Percentiles rank a stretch among this genome's conserved stretches.
Evolutionary conservation across 1,284 basidiomycete genomes (phyloP).

Genomic region (Marasmius oreades): DNA sequence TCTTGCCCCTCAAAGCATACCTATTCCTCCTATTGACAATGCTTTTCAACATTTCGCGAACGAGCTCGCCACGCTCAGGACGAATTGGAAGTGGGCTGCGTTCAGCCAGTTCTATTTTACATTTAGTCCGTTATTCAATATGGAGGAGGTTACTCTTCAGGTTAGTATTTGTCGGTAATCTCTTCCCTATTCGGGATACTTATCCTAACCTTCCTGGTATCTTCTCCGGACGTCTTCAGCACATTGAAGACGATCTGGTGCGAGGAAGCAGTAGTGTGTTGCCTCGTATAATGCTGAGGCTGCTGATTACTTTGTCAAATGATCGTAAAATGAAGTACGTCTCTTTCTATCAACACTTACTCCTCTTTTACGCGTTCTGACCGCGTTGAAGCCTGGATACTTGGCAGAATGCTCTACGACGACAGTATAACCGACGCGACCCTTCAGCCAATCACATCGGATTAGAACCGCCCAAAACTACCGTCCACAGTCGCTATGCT

Average conservation of each 20-base stretch:
- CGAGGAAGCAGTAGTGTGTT: constrained; percentile 56
- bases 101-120: constrained; percentile 81
- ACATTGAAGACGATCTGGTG: constrained; percentile 73
- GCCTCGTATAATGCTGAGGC: constrained; percentile 67
- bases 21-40: constrained; percentile 22
- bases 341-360: constrained; percentile 15
- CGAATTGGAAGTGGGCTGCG: constrained; percentile 82
- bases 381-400: constrained; percentile 51
- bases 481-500: constrained; percentile 19
- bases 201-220: constrained; percentile 10
- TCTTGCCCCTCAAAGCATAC: constrained; percentile 15
- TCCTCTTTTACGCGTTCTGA: constrained; percentile 20
- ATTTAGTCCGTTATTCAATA: constrained; percentile 62
- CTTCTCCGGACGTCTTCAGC: constrained; percentile 37
- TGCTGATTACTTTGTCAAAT: constrained; percentile 71
- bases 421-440: constrained; percentile 67
- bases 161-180: constrained; percentile 39
- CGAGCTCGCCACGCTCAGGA: constrained; percentile 48
- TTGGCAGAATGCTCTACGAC: constrained; percentile 72
- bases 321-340: constrained; percentile 77
- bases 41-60: constrained; percentile 35
- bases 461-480: constrained; percentile 37
- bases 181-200: constrained; percentile 10
- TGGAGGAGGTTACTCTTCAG: constrained; percentile 59
- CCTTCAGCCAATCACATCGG: constrained; percentile 71